phyloP scores from a whole-genome alignment of 2,329 filamentous ascomycete genomes.

The Teratosphaeria gauchensis region DNA sequence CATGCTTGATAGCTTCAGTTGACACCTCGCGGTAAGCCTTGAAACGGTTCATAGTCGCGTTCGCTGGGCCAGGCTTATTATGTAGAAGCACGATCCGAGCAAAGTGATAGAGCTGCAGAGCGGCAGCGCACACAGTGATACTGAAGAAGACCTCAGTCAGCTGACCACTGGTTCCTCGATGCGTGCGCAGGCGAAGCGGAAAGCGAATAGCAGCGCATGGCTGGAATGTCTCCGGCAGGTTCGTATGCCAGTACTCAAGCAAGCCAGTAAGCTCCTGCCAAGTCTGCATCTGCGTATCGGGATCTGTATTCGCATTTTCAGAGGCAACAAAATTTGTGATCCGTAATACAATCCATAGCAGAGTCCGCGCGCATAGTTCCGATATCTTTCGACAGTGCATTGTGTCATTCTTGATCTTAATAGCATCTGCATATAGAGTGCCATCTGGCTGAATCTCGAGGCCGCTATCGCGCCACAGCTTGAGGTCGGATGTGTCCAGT shows the following conservation, averaged over 20 bases:
- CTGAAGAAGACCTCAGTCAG: constrained; percentile 52
- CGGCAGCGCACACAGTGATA: constrained; percentile 53
- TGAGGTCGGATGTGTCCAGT: constrained; percentile 51
- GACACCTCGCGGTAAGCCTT: constrained; percentile 48
- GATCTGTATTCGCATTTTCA: constrained; percentile 30
- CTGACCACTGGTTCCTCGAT: constrained; percentile 3
- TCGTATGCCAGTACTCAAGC: constrained; percentile 49
- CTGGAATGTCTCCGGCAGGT: constrained; percentile 51
- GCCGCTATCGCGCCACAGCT: constrained; percentile 54
- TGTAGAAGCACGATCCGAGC: constrained; percentile 51
- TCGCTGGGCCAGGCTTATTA: constrained; percentile 48
- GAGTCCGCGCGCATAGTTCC: constrained; percentile 47
- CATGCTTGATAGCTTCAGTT: constrained; percentile 46
- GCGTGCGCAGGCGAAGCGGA: constrained; percentile 4
- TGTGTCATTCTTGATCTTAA: constrained; percentile 44
- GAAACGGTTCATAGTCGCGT: constrained; percentile 40
- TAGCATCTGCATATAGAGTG: constrained; percentile 32
- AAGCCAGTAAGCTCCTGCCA: constrained; percentile 49
- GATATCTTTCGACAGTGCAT: constrained; percentile 15
- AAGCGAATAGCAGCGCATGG: constrained; percentile 39
- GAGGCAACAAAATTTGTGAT: constrained; percentile 54
- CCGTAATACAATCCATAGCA: constrained; percentile 57
- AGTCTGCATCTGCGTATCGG: constrained; percentile 15
- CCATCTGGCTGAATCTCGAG: constrained; percentile 47
- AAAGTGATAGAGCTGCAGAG: constrained; percentile 58